Percentiles rank a stretch among this genome's conserved stretches.
Conservation (phyloP, 805 yeast genomes). For the Middelhovenomyces tepae region DNA sequence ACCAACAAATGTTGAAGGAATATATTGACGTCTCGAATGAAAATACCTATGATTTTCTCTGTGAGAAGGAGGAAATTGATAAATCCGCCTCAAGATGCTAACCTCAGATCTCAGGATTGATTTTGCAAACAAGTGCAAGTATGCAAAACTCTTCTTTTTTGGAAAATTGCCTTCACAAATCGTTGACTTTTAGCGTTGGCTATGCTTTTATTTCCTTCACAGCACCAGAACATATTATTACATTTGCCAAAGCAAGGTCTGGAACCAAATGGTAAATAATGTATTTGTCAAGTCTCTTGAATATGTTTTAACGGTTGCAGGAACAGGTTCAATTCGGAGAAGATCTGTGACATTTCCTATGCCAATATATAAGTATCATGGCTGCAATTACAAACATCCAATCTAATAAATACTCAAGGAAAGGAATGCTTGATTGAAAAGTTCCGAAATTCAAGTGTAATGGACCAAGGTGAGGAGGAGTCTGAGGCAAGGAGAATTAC, state of each 20-base stretch:
- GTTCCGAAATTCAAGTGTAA: slow-evolving; percentile 42
- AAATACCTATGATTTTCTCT: slow-evolving; percentile 32
- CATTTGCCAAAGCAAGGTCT: slow-evolving; percentile 37
- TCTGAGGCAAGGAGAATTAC: slow-evolving; percentile 3
- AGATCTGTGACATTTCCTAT: slow-evolving; percentile 42
- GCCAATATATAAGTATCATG: slow-evolving; percentile 33
- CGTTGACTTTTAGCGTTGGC: slow-evolving; percentile 31
- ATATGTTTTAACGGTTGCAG: slow-evolving; percentile 11
- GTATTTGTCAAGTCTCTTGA: no score
- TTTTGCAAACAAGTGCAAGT: slow-evolving; percentile 42
- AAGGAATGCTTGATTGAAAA: slow-evolving; percentile 36
- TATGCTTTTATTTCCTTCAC: slow-evolving; percentile 46
- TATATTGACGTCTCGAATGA: slow-evolving; percentile 39
- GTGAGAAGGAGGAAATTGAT: slow-evolving; percentile 19
- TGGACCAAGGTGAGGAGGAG: slow-evolving; percentile 30
- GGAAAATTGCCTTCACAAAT: neutral
- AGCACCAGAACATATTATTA: slow-evolving; percentile 35
- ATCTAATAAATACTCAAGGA: slow-evolving; percentile 32
- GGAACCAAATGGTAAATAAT: slow-evolving; percentile 40
- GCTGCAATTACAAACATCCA: neutral
- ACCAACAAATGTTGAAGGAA: slow-evolving; percentile 36
- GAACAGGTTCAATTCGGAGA: slow-evolving; percentile 40
- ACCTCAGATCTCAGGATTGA: slow-evolving; percentile 40
- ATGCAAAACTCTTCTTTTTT: slow-evolving; percentile 5
- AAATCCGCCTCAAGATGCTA: neutral